Evolutionary conservation across 768 basidiomycete species (phyloP).

Genomic region (Lactifluus subvellereus): DNA sequence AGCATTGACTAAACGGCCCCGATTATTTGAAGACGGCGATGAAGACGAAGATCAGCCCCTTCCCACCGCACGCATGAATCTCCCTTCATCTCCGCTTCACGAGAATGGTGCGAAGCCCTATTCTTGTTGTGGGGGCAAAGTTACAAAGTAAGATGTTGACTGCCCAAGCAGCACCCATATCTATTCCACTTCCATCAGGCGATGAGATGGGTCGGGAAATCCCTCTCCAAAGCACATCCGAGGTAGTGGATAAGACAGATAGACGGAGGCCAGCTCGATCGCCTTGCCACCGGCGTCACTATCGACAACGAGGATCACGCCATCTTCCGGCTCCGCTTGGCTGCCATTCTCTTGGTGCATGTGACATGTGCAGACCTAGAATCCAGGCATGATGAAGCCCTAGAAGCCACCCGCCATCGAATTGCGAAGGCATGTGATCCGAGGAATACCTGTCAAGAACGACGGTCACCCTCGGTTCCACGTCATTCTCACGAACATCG

Average conservation of each 20-base stretch:
- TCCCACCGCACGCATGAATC: conserved; percentile 29
- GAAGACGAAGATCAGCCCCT: conserved; percentile 32
- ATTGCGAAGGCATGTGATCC: conserved; percentile 75
- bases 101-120: conserved; percentile 28
- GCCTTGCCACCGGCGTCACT: conserved; percentile 75
- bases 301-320: conserved; percentile 52
- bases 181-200: conserved; percentile 37
- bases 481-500: conserved; percentile 86
- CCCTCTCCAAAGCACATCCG: conserved; percentile 45
- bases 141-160: conserved; percentile 52
- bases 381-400: conserved; percentile 47
- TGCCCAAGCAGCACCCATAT: conserved; percentile 49
- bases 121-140: conserved; percentile 48
- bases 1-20: conserved; percentile 36
- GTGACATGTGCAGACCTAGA: conserved; percentile 1
- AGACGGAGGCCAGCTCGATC: conserved; percentile 69
- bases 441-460: conserved; percentile 79
- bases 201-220: conserved; percentile 34
- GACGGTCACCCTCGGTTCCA: conserved; percentile 68
- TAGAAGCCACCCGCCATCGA: conserved; percentile 81
- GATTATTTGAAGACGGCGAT: conserved; percentile 20
- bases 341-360: neutral
- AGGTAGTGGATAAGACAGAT: conserved; percentile 60
- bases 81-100: conserved; percentile 11
- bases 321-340: conserved; percentile 43